Evolutionary conservation across 495 filamentous ascomycete genomes (phyloP).

Genomic region (Daldinia bambusicola): DNA sequence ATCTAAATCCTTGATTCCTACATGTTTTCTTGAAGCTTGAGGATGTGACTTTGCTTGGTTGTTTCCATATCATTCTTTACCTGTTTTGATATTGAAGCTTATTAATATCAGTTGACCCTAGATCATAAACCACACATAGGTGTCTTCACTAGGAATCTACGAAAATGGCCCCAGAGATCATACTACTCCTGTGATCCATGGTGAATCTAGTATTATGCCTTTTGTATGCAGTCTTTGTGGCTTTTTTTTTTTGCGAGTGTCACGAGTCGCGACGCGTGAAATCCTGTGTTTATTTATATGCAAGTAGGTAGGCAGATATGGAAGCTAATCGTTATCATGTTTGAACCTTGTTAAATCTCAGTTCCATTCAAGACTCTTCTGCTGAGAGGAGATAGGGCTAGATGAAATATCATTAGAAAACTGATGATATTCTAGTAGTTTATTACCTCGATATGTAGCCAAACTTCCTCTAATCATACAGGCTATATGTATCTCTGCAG

Average conservation of each 20-base stretch:
- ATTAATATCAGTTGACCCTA: neutral
- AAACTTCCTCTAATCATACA: too few species aligned
- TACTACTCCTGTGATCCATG: too few species aligned
- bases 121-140: neutral
- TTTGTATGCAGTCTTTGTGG: neutral
- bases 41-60: neutral
- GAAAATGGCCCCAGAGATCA: neutral
- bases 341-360: neutral
- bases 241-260: neutral
- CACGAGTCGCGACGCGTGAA: conserved; percentile 7
- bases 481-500: too few species aligned
- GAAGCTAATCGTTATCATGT: neutral
- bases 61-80: neutral
- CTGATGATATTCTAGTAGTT: too few species aligned
- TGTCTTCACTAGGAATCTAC: neutral
- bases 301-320: neutral
- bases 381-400: neutral
- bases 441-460: too few species aligned
- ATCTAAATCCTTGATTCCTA: neutral
- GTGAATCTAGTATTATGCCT: too few species aligned
- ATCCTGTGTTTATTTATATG: neutral
- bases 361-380: neutral
- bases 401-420: too few species aligned
- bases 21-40: neutral
- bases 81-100: neutral